Evolutionary conservation across 768 basidiomycete genomes (phyloP).

Genomic region (Boletus speciosus): DNA sequence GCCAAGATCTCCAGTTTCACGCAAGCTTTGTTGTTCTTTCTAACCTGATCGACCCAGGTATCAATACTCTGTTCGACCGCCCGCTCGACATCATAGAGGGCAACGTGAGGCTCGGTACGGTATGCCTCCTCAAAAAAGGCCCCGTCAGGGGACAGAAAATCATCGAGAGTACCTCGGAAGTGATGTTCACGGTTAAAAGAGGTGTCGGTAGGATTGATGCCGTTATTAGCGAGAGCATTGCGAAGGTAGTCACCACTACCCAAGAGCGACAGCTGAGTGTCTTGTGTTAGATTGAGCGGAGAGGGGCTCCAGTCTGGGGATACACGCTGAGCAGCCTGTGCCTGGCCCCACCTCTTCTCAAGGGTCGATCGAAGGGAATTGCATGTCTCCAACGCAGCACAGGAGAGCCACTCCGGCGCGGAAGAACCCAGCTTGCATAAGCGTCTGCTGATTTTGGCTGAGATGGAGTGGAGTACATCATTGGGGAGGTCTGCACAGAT

Average conservation of each 20-base stretch:
- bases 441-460: conserved; percentile 26
- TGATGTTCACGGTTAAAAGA: neutral
- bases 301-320: conserved; percentile 16
- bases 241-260: conserved; percentile 29
- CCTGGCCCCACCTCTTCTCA: conserved; percentile 33
- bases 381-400: conserved; percentile 35
- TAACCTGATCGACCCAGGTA: conserved; percentile 28
- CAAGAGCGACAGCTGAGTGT: conserved; percentile 34
- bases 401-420: conserved; percentile 35
- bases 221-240: conserved; percentile 6
- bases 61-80: conserved; percentile 31
- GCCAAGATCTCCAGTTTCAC: conserved; percentile 27
- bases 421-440: conserved; percentile 23
- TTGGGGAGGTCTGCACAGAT: conserved; percentile 11
- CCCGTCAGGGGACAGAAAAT: no score
- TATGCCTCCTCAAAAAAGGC: neutral
- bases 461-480: conserved; percentile 31
- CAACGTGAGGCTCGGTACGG: conserved; percentile 4
- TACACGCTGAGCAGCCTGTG: conserved; percentile 23
- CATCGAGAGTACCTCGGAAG: conserved; percentile 1
- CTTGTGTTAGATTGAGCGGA: conserved; percentile 25
- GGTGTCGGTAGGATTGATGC: neutral
- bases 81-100: conserved; percentile 39
- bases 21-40: conserved; percentile 21
- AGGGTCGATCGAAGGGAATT: conserved; percentile 15